A percentile compares a stretch with the other conserved stretches of the same genome.
Conservation (phyloP, 1,284 basidiomycete genomes). For the Trametes versicolor region DNA sequence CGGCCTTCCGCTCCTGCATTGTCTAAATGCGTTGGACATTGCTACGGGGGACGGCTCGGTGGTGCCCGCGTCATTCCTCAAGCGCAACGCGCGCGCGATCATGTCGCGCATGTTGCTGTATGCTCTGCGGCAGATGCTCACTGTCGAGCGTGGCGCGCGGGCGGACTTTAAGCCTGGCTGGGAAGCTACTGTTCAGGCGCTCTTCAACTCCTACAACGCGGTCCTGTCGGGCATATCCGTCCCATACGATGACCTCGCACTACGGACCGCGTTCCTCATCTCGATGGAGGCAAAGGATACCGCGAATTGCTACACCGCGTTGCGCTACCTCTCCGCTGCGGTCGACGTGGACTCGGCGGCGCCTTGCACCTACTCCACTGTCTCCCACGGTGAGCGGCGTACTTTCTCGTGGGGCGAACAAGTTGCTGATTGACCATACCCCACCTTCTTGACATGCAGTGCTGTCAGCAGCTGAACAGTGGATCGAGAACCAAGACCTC, state of each 20-base stretch:
- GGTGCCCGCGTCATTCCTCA: background rate
- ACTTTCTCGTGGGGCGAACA: background rate
- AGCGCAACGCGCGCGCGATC: background rate
- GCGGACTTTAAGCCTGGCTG: background rate
- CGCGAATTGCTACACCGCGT: constrained; percentile 1
- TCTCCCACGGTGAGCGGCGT: background rate
- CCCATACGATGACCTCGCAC: background rate
- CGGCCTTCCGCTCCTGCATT: constrained; percentile 8
- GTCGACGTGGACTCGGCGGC: constrained; percentile 2
- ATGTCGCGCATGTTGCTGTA: constrained; percentile 6
- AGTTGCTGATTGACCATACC: background rate
- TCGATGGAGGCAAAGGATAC: constrained; percentile 2
- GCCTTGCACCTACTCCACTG: background rate
- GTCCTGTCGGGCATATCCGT: background rate
- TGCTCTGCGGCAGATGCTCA: constrained; percentile 13
- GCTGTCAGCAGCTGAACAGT: constrained; percentile 8
- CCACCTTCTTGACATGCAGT: background rate
- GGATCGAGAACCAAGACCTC: constrained; percentile 10
- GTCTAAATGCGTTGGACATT: constrained; percentile 7
- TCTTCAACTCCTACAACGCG: constrained; percentile 5
- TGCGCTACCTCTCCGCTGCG: background rate
- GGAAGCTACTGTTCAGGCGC: background rate
- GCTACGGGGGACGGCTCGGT: background rate
- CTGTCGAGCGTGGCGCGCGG: background rate
- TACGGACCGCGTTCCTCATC: constrained; percentile 8